phyloP scores from a whole-genome alignment of 2,329 filamentous ascomycete species.

The Pseudogymnoascus sp. region DNA sequence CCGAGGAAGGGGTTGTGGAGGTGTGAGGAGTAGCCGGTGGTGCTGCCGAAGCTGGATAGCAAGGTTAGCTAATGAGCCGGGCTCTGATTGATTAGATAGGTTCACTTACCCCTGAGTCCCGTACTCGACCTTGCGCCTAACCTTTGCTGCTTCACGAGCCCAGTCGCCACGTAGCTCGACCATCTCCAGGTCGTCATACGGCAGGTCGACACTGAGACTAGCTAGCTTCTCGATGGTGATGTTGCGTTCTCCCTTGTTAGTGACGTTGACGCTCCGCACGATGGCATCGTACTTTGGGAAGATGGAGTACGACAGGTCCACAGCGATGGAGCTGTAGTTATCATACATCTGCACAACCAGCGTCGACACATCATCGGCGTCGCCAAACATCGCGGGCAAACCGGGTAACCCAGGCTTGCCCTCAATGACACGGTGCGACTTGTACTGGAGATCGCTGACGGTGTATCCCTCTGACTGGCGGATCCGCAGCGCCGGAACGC shows the following conservation, averaged over 20 bases:
- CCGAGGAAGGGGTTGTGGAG: conserved; percentile 57
- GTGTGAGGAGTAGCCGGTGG: conserved; percentile 54
- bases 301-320: conserved; percentile 53
- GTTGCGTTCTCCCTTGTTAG: conserved; percentile 45
- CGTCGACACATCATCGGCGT: conserved; percentile 48
- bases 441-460: background rate
- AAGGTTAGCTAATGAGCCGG: background rate
- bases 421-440: background rate
- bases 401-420: background rate
- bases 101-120: conserved; percentile 42
- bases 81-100: background rate
- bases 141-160: conserved; percentile 48
- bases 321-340: conserved; percentile 47
- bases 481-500: conserved; percentile 52
- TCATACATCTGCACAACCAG: conserved; percentile 51
- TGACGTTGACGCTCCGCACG: conserved; percentile 51
- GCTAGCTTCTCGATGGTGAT: conserved; percentile 49
- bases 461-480: conserved; percentile 50
- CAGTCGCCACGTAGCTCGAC: conserved; percentile 55
- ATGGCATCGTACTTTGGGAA: conserved; percentile 55
- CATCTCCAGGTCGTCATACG: conserved; percentile 52
- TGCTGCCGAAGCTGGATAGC: conserved; percentile 46
- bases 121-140: conserved; percentile 46
- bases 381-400: background rate
- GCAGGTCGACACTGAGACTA: conserved; percentile 54